Conservation (phyloP, 495 filamentous ascomycete genomes). For the Penicillium cosmopolitanum region DNA sequence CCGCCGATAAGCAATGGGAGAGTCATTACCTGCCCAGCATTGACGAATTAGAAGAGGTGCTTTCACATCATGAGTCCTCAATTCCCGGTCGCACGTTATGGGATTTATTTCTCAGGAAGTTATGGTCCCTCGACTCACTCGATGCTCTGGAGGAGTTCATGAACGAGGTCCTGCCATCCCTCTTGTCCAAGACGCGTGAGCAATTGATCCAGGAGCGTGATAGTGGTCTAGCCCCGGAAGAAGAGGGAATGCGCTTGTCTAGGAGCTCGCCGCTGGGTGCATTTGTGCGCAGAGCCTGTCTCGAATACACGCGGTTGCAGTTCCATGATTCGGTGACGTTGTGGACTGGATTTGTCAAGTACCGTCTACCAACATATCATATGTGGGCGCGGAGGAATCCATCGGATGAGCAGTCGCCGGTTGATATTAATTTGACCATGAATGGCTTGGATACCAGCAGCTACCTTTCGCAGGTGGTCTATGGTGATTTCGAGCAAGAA, state of each 20-base stretch:
- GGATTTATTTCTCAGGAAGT: conserved; percentile 79
- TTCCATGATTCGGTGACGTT: conserved; percentile 76
- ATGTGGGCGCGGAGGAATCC: conserved; percentile 74
- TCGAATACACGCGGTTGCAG: conserved; percentile 80
- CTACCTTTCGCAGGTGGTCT: conserved; percentile 60
- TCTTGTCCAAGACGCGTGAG: conserved; percentile 66
- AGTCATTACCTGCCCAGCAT: conserved; percentile 61
- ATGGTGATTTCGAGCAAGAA: conserved; percentile 60
- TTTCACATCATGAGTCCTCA: conserved; percentile 62
- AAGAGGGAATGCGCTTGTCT: conserved; percentile 53
- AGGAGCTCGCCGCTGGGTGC: conserved; percentile 79
- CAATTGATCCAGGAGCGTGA: conserved; percentile 53
- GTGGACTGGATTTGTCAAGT: conserved; percentile 80
- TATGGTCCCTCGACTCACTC: conserved; percentile 84
- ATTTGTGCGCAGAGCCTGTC: conserved; percentile 75
- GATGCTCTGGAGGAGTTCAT: conserved; percentile 76
- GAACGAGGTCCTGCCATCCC: conserved; percentile 49
- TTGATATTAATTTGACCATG: conserved; percentile 65
- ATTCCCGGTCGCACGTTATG: conserved; percentile 80
- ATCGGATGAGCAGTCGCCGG: conserved; percentile 59
- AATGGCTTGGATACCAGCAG: conserved; percentile 41
- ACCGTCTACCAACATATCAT: conserved; percentile 72
- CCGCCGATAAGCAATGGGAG: conserved; percentile 40
- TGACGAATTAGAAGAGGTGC: conserved; percentile 66
- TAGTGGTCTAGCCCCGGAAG: conserved; percentile 49